Evolutionary conservation across 2,329 filamentous ascomycete species (phyloP), one percentile per base, ranked within the genome.

Genomic region (Amphichorda felina): DNA sequence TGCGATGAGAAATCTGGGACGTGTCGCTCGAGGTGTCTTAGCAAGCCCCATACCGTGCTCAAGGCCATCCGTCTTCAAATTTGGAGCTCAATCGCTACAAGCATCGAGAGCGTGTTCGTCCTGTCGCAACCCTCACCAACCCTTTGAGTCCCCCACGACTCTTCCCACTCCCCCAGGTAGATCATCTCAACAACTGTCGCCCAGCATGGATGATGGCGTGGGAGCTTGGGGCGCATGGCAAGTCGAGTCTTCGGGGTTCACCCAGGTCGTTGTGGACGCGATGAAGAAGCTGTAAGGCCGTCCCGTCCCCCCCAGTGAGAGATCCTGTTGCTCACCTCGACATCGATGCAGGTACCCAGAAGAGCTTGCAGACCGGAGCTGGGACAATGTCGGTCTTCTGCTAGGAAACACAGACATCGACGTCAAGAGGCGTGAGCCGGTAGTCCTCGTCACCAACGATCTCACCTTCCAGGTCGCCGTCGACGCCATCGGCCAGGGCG

Each of bases 361-460:
- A 53, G 76, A 77, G 40, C 68, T 95, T 29, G 91, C 91, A 8
- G 91, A 96, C 53, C 80, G 79, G 47, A 78, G 82, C 44, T 98
- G 88, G 72, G 91, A 98, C 56, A 98, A 98, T 52, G 94, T 93
- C n/a, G 91, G 91, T 34, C 71, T 95, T 35, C 70, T 94, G 34
- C 49, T 69, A 36, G 59, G 60, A 41, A 64, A 66, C 46, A 54
- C 62, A n/a, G 48, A 55, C 18, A 34, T 49, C 13, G 51, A 57
- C 38, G 39, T 43, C 10, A 41, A 40, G 31, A 47, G 49, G 34
- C 43, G 41, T 24, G 51, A 51, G 32, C 56, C 53, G 9, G 46
- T 50, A 1, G 70, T 75, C 14, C 57, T 77, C 35, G 60, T 77
- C 33, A 88, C 91, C 6, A 86, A 95, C 47, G 91, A 98, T 57